phyloP scores from a whole-genome alignment of 2,329 filamentous ascomycete species.

The Cladosporium oxysporum region DNA sequence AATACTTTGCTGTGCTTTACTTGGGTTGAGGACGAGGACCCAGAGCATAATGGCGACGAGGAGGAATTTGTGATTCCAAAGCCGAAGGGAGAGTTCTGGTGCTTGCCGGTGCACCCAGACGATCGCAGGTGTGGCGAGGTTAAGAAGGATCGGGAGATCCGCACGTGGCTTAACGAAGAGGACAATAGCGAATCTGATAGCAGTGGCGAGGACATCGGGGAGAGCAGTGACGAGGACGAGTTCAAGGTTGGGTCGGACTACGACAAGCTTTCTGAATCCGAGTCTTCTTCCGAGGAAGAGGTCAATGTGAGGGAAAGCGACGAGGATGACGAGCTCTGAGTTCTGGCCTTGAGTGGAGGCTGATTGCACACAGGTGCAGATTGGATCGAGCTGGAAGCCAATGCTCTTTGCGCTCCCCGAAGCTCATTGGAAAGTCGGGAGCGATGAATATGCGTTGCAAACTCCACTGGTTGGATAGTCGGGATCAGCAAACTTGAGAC shows the following conservation, averaged over 20 bases:
- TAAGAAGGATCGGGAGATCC: slow-evolving; percentile 10
- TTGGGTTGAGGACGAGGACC: slow-evolving; percentile 28
- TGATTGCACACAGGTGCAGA: neutral
- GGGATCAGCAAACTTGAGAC: neutral
- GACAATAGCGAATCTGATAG: neutral
- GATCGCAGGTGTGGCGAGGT: slow-evolving; percentile 26
- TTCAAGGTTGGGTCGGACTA: neutral
- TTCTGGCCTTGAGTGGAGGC: neutral
- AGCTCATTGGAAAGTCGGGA: neutral
- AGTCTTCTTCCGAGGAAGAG: neutral
- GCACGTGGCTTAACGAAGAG: slow-evolving; percentile 3
- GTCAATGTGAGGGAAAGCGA: neutral
- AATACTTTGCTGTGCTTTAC: slow-evolving; percentile 27
- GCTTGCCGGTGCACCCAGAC: slow-evolving; percentile 32
- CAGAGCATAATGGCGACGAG: slow-evolving; percentile 30
- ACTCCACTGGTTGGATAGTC: neutral
- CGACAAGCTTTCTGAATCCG: neutral
- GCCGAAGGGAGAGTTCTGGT: slow-evolving; percentile 27
- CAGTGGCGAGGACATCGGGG: neutral
- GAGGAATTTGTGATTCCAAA: neutral
- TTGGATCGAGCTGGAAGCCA: neutral
- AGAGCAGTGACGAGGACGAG: neutral
- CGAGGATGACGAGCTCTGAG: slow-evolving; percentile 5
- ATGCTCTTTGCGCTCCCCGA: neutral
- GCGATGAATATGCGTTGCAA: neutral